These are phyloP conservation scores for Phlebiopsis gigantea DNA, from an alignment of 768 basidiomycete species.

Conservation along the genomic window DNA sequence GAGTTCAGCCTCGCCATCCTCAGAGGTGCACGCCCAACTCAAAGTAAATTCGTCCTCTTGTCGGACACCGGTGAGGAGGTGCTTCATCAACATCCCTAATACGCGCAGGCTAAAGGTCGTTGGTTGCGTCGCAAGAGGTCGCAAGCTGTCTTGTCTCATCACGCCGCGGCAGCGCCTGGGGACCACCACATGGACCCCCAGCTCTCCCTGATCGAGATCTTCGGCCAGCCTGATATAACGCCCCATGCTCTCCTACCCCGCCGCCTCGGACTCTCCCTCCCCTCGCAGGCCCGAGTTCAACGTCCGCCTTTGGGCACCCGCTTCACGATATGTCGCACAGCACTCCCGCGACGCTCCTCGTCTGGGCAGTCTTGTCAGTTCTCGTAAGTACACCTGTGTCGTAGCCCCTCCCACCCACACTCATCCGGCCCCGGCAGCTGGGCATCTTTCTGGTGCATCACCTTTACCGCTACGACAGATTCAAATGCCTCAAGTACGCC, in stretches of 20 bases:
- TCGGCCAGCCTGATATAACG: background rate
- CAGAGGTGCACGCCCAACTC: background rate
- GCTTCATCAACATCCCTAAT: background rate
- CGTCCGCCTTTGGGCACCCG: background rate
- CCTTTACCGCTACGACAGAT: constrained; percentile 76
- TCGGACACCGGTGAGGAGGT: background rate
- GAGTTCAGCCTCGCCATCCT: background rate
- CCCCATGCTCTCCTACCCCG: background rate
- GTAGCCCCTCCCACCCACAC: background rate
- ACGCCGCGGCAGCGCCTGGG: background rate
- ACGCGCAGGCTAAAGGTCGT: background rate
- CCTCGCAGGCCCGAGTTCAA: background rate
- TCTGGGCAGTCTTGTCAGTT: constrained; percentile 53
- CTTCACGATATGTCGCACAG: constrained; percentile 52
- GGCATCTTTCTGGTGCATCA: constrained; percentile 63
- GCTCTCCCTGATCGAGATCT: background rate
- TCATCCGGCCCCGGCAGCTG: constrained; percentile 35
- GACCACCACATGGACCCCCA: background rate
- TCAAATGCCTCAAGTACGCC: constrained; percentile 62
- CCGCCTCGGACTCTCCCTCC: background rate
- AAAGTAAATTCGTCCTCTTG: background rate
- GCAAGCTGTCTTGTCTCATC: background rate
- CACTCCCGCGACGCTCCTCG: constrained; percentile 53
- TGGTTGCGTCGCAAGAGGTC: background rate
- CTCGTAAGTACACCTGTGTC: constrained; percentile 36